phyloP scores from a whole-genome alignment of 768 basidiomycete genomes.

The Tulasnella sp. region DNA sequence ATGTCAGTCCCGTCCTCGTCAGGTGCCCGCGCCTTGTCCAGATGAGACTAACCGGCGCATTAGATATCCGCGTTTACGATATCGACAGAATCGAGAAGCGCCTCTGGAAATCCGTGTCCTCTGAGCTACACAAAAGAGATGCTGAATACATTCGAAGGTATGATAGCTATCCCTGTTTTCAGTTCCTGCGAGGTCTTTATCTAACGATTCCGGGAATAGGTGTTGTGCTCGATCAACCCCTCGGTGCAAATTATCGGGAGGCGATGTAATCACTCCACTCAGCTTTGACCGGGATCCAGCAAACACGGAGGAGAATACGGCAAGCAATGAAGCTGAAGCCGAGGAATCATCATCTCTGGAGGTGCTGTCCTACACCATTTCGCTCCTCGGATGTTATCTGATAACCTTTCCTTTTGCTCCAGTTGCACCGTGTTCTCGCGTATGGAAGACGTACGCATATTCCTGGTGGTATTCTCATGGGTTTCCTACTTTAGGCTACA shows the following conservation, averaged over 20 bases:
- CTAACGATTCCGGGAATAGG: neutral
- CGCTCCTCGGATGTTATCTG: too few relatives aligned
- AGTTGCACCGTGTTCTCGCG: slow-evolving; percentile 6
- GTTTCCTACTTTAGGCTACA: too few relatives aligned
- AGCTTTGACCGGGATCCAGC: neutral
- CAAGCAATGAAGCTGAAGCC: too few relatives aligned
- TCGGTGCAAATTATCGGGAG: neutral
- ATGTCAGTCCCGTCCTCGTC: too few relatives aligned
- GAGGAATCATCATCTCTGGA: slow-evolving; percentile 16
- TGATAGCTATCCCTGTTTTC: too few relatives aligned
- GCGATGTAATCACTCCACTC: neutral
- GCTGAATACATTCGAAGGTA: neutral
- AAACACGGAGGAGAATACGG: too few relatives aligned
- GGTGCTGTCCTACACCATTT: too few relatives aligned
- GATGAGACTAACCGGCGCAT: too few relatives aligned
- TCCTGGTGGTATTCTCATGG: too few relatives aligned
- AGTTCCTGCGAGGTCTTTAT: too few relatives aligned
- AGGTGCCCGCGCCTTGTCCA: too few relatives aligned
- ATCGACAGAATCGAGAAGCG: neutral
- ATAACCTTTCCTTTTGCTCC: neutral
- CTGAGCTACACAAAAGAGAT: neutral
- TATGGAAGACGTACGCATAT: too few relatives aligned
- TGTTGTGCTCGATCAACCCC: neutral
- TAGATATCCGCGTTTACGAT: slow-evolving; percentile 13
- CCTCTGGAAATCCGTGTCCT: slow-evolving; percentile 8